Conservation (phyloP, 192 early-diverging fungal genomes). For the Entophlyctis helioformis region DNA sequence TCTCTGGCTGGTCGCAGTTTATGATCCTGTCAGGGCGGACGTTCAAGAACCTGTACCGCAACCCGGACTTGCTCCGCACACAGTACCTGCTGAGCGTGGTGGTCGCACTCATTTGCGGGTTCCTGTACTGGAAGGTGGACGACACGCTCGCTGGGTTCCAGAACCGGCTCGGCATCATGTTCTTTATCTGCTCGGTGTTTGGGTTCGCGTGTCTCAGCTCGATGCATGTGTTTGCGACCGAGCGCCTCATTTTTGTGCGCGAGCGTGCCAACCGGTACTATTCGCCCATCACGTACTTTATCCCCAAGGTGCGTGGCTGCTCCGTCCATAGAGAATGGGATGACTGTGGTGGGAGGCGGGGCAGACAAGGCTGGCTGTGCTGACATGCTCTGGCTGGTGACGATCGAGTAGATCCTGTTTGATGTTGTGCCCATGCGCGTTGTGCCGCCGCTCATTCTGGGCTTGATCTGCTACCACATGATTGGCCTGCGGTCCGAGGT, state of each 20-base stretch:
- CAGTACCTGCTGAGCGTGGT: conserved; percentile 61
- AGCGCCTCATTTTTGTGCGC: conserved; percentile 56
- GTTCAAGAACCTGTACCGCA: conserved; percentile 71
- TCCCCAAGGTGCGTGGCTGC: conserved; percentile 32
- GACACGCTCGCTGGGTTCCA: conserved; percentile 60
- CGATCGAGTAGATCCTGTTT: conserved; percentile 39
- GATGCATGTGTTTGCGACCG: conserved; percentile 51
- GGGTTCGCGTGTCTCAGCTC: conserved; percentile 57
- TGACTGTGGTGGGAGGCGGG: too few relatives aligned
- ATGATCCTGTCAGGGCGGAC: conserved; percentile 60
- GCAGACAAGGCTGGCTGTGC: too few relatives aligned
- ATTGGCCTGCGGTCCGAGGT: conserved; percentile 65
- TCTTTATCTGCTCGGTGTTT: conserved; percentile 62
- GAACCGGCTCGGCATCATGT: conserved; percentile 59
- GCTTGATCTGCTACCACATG: conserved; percentile 76
- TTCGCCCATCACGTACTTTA: conserved; percentile 51
- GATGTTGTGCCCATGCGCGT: conserved; percentile 68
- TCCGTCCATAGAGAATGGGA: neutral
- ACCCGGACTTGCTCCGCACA: conserved; percentile 61
- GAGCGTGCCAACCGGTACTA: conserved; percentile 71
- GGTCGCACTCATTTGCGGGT: conserved; percentile 51
- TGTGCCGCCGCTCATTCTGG: conserved; percentile 67
- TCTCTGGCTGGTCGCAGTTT: conserved; percentile 63
- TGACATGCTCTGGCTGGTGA: too few relatives aligned
- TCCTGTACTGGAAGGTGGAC: conserved; percentile 51